Conservation (phyloP, 2,329 filamentous ascomycete genomes). For the Aschersonia sp. region DNA sequence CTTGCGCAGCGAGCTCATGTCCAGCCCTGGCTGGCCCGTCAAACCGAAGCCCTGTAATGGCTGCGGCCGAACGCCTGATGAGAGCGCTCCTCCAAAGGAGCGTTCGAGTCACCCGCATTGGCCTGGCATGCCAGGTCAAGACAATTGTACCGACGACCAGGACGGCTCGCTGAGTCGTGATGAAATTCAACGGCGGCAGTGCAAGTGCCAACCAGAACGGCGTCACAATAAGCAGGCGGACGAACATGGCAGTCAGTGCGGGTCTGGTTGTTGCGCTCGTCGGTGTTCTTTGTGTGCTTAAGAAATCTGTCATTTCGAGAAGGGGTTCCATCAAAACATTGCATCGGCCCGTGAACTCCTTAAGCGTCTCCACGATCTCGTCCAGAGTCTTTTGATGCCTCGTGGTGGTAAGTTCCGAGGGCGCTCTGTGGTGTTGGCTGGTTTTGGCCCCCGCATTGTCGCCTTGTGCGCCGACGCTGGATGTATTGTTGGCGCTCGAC, state of each 20-base stretch:
- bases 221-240: conserved; percentile 75
- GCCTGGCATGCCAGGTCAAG: conserved; percentile 83
- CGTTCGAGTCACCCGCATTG: conserved; percentile 69
- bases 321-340: conserved; percentile 86
- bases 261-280: conserved; percentile 85
- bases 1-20: conserved; percentile 11
- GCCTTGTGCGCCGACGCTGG: conserved; percentile 9
- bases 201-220: conserved; percentile 79
- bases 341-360: conserved; percentile 79
- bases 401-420: conserved; percentile 46
- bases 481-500: conserved; percentile 6
- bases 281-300: conserved; percentile 79
- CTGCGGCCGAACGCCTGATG: conserved; percentile 52
- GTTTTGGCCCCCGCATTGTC: conserved; percentile 13
- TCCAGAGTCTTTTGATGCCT: conserved; percentile 88
- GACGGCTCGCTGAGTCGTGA: conserved; percentile 73
- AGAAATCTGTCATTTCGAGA: conserved; percentile 77
- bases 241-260: conserved; percentile 76
- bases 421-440: conserved; percentile 25
- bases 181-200: conserved; percentile 66
- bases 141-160: conserved; percentile 77
- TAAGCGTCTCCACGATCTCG: conserved; percentile 89
- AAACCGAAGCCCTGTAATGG: conserved; percentile 71
- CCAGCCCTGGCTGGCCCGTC: conserved; percentile 28
- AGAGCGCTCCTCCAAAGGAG: conserved; percentile 80